phyloP scores from a whole-genome alignment of 495 filamentous ascomycete species.

The Penicillium egyptiacum region DNA sequence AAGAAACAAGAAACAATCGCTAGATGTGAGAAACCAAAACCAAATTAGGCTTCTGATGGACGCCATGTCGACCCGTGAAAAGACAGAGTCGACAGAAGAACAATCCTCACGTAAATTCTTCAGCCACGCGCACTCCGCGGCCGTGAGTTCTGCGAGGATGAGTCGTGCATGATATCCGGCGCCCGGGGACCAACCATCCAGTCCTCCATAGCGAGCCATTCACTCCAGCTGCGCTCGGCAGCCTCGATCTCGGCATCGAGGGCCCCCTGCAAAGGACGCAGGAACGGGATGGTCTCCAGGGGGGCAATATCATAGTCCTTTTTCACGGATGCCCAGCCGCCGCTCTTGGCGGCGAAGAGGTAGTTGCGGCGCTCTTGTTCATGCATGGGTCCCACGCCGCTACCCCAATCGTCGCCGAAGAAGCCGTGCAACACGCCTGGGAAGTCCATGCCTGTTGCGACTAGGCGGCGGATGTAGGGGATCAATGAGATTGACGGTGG shows the following conservation, averaged over 20 bases:
- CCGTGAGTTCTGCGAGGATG: conserved; percentile 42
- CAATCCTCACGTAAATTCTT: background rate
- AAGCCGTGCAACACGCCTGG: conserved; percentile 85
- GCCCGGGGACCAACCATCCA: conserved; percentile 82
- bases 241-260: conserved; percentile 76
- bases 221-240: conserved; percentile 80
- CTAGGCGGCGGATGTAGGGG: conserved; percentile 85
- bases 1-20: conserved; percentile 19
- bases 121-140: conserved; percentile 38
- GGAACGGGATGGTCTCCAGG: conserved; percentile 80
- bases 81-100: conserved; percentile 5
- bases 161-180: conserved; percentile 47
- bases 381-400: conserved; percentile 77
- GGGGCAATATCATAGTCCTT: conserved; percentile 81
- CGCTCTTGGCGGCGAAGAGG: conserved; percentile 90
- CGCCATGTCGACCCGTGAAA: conserved; percentile 16
- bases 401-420: conserved; percentile 88
- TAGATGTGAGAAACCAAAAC: conserved; percentile 7
- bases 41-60: conserved; percentile 15
- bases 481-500: conserved; percentile 68
- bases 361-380: conserved; percentile 93
- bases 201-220: conserved; percentile 91
- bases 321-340: conserved; percentile 84
- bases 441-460: conserved; percentile 88
- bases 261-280: conserved; percentile 73